Evolutionary conservation across 371 early-diverging fungal genomes (phyloP), one percentile per base, ranked within the genome.

Genomic region (Mucor plumbeus): DNA sequence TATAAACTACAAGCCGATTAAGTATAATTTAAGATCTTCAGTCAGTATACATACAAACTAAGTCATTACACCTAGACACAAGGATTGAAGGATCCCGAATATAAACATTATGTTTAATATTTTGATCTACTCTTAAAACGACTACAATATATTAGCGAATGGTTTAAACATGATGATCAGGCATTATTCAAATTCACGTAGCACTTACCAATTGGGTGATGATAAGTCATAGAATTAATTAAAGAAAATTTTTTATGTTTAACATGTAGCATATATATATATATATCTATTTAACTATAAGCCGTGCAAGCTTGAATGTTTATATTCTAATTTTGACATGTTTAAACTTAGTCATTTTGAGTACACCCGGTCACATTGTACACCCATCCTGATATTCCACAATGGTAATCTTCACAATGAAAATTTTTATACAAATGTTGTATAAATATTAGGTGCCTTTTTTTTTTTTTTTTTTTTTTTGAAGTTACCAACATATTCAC

Each of bases 331-430:
- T 26, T 50, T 50, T 26, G 50, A 50, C 50, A 50, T 50, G 50
- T 50, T 50, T 50, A 50, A 26, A 50, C 50, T 50, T 50, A 50
- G 50, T 50, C 50, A 50, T 50, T 50, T 21, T 21, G 26, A 50
- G 21, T 5, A 9, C 50, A 50, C 26, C 21, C 50, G 50, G 50
- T 50, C 50, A 50, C 50, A 50, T 50, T 50, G 50, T 50, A 19
- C 26, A 50, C 50, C 50, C 50, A 50, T 50, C 26, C 50, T 50
- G 50, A 50, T 50, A 50, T 26, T 26, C 1, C 9, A 11, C 9
- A 11, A 50, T 26, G 50, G 38, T 38, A 50, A 26, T 50, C 21
- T 50, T 50, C 50, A 6, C 19, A 26, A 44, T 44, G 44, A 17
- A 44, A 44, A 44, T 8, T 7, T 6, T 17, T 26, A 26, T 26